Evolutionary conservation across 495 filamentous ascomycete genomes (phyloP).

Genomic region (Podospora fimiseda): DNA sequence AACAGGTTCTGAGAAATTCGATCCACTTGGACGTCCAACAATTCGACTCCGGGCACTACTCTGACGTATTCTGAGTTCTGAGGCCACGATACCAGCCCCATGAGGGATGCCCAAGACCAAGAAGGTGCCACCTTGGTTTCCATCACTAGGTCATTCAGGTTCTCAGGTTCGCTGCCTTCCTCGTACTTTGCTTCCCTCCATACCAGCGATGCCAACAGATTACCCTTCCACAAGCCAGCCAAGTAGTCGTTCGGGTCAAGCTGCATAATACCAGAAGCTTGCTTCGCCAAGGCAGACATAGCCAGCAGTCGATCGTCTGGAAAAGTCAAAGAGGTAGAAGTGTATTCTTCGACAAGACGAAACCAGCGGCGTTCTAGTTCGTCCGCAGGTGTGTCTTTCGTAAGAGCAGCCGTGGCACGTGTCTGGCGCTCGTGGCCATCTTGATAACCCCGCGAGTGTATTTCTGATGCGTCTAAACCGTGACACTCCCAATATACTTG

Average conservation of each 20-base stretch:
- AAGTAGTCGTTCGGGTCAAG: background rate
- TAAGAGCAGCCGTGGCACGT: background rate
- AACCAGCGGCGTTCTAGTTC: background rate
- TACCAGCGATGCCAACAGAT: background rate
- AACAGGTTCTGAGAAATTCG: background rate
- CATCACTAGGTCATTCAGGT: too few species aligned
- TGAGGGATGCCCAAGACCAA: background rate
- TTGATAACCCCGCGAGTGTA: background rate
- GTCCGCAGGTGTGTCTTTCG: background rate
- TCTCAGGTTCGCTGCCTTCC: background rate
- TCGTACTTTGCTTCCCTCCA: background rate
- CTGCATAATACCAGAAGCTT: background rate
- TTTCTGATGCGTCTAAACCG: background rate
- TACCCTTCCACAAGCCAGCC: background rate
- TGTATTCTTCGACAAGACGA: background rate
- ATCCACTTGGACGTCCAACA: background rate
- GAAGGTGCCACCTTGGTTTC: background rate
- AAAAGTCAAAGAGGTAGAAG: background rate
- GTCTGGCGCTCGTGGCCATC: too few species aligned
- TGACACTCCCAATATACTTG: conserved; percentile 8
- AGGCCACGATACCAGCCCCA: background rate
- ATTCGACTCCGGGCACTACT: background rate
- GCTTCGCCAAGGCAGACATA: background rate
- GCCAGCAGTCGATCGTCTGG: background rate
- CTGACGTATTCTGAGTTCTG: background rate